Evolutionary conservation across 176 grass and related monocot species (phyloP), one percentile per base, ranked within the genome.

Genomic region (Avena sativa): DNA sequence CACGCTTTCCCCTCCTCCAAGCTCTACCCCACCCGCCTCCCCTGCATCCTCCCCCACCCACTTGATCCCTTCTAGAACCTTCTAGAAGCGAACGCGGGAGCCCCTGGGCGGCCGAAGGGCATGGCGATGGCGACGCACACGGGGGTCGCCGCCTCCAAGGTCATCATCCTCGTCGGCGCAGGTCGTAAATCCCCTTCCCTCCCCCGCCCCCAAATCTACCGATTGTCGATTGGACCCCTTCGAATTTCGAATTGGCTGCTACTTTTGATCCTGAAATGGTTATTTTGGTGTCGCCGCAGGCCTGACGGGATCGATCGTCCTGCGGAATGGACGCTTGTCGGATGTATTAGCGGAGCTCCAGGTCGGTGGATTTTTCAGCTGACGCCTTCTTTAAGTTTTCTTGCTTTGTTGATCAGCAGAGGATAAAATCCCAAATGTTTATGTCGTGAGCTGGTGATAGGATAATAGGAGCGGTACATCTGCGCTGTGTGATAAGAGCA

Each of bases 41-140:
- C 12, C 71, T 7, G 43, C 5, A 21, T 78, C 66, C 25, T 36
- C 21, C 46, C 32, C 76, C 12, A 0, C 53, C 65, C 28, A 43
- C 19, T 50, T 49, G 32, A 52, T 12, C 30, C 43, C 40, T 61
- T 89, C 67, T n/a, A 87, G 70, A 86, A 78, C 79, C 75, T 78
- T 61, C 86, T 4, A 79, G 16, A 64, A 81, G 76, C 61, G 69
- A 36, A 11, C 30, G 3, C 52, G 69, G 73, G 17, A 55, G 80
- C 82, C 12, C 76, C 49, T 30, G 77, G 19, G 44, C 52, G 17
- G 82, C 82, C 55, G 47, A 60, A 25, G 83, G 70, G 23, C 87
- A 98, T 98, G 96, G 92, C 93, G 85, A 93, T 98, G 96, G 92
- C 93, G 85, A 93, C 89, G 93, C 92, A 98, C 17, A 87, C 91